Conservation (phyloP, 495 filamentous ascomycete genomes). For the Penicillium malachiteum region DNA sequence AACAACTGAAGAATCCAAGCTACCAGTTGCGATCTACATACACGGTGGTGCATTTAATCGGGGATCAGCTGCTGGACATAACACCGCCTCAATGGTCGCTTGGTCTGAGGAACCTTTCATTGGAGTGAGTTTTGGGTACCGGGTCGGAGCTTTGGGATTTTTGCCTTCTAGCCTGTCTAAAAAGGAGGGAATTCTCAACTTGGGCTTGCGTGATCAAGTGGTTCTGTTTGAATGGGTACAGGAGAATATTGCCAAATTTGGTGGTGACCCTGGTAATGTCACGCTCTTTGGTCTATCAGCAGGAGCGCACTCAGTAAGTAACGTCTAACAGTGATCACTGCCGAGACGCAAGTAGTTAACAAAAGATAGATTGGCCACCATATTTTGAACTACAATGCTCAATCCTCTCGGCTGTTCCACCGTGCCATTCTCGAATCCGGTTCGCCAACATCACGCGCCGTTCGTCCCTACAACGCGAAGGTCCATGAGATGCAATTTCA, state of each 20-base stretch:
- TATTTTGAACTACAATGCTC: conserved; percentile 50
- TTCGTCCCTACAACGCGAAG: conserved; percentile 52
- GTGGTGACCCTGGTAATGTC: conserved; percentile 61
- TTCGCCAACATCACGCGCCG: conserved; percentile 58
- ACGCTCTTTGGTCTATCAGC: conserved; percentile 65
- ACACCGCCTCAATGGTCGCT: conserved; percentile 51
- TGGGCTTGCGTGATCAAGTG: conserved; percentile 63
- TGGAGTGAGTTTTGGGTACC: conserved; percentile 59
- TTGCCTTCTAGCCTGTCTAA: conserved; percentile 51
- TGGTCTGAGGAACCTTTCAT: conserved; percentile 57
- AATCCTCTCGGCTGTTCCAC: conserved; percentile 48
- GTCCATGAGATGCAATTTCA: conserved; percentile 61
- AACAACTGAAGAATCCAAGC: conserved; percentile 21
- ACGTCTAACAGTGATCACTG: not conserved
- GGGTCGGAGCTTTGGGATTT: conserved; percentile 65
- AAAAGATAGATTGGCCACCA: conserved; percentile 60
- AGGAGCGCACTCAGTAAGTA: conserved; percentile 57
- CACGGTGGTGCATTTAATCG: conserved; percentile 42
- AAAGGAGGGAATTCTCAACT: conserved; percentile 56
- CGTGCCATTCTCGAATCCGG: conserved; percentile 66
- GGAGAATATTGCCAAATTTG: conserved; percentile 57
- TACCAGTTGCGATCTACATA: conserved; percentile 60
- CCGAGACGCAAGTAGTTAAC: not conserved
- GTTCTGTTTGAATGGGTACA: conserved; percentile 60
- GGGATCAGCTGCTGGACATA: conserved; percentile 35